Percentiles rank a stretch among this genome's conserved stretches.
phyloP scores from a whole-genome alignment of 1,284 basidiomycete genomes.

The Xerocomus minutiporus region DNA sequence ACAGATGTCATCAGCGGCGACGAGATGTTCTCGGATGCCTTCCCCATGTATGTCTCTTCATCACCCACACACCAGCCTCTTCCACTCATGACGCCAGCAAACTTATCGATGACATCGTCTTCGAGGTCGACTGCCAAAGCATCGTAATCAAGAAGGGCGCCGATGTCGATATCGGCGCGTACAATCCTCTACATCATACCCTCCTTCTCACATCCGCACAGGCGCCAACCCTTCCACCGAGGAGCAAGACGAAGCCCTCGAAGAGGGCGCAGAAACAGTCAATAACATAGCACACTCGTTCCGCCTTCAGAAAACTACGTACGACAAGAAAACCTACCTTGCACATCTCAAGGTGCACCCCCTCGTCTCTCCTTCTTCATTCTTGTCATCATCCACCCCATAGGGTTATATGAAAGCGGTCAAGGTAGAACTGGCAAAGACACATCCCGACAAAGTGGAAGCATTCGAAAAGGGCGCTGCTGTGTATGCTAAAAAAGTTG shows the following conservation, averaged over 20 bases:
- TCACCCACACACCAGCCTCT: not conserved
- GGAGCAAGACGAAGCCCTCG: slow-evolving; percentile 80
- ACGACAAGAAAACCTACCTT: slow-evolving; percentile 92
- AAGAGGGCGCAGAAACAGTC: slow-evolving; percentile 71
- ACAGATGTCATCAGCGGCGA: slow-evolving; percentile 73
- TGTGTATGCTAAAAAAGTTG: slow-evolving; percentile 81
- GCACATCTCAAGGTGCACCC: slow-evolving; percentile 76
- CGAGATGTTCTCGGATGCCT: slow-evolving; percentile 96
- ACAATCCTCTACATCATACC: not conserved
- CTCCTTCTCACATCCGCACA: slow-evolving; percentile 29
- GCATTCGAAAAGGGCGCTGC: slow-evolving; percentile 84
- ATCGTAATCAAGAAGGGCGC: slow-evolving; percentile 75
- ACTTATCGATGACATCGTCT: slow-evolving; percentile 78
- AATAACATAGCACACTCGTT: slow-evolving; percentile 95
- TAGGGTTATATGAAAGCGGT: slow-evolving; percentile 80
- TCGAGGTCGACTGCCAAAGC: slow-evolving; percentile 83
- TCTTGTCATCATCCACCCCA: slow-evolving; percentile 14
- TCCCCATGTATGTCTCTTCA: slow-evolving; percentile 55
- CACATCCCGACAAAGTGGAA: slow-evolving; percentile 65
- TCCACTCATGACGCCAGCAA: slow-evolving; percentile 51
- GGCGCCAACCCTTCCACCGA: slow-evolving; percentile 91
- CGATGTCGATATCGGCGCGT: slow-evolving; percentile 87
- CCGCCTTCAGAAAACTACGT: slow-evolving; percentile 79
- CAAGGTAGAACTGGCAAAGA: slow-evolving; percentile 58
- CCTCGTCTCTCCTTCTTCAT: not conserved